Evolutionary conservation across 2,329 filamentous ascomycete genomes (phyloP), one percentile per base, ranked within the genome.

Genomic region (Calonectria ilicicola): DNA sequence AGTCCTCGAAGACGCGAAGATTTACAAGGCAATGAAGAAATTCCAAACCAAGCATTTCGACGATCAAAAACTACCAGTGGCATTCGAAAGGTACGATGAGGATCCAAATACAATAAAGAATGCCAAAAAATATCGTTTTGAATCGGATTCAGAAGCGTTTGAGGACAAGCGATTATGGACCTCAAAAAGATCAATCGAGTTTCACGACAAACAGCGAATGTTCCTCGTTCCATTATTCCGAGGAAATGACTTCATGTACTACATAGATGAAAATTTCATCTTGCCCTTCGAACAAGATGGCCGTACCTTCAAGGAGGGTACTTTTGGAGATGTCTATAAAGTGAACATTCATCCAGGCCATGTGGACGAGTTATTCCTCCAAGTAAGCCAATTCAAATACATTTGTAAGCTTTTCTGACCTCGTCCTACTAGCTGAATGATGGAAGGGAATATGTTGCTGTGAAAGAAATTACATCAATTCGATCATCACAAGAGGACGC

Each of bases 121-220:
- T 10, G 9, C 32, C 3, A 35, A 5, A 10, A 47, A 21, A 10
- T 21, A 47, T 23, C 14, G n/a, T 21, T 23, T 47, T 14, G 44
- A 47, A 47, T 47, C 44, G 14, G 10, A 14, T 21, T 47, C 44
- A 21, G 44, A 21, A 5, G 44, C 23, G n/a, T 47, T 47, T 14
- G 44, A 47, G n/a, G 44, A 47, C n/a, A 47, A 9, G 44, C 23
- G 9, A 10, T 23, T 47, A 10, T 47, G 44, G 44, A 47, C 8
- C 44, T 14, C 44, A 10, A 23, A 17, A 21, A 47, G 44, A 47
- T 47, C 44, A 47, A 12, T 47, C 27, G 53, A 58, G 32, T 87
- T 44, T 42, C 32, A 60, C 3, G 40, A 23, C 4, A 47, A 67
- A n/a, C 71, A 73, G 17, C 70, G 71, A 67, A 27, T 9, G 5